Evolutionary conservation across 164 flowering plant genomes (phyloP).

Genomic region (Santalum album): DNA sequence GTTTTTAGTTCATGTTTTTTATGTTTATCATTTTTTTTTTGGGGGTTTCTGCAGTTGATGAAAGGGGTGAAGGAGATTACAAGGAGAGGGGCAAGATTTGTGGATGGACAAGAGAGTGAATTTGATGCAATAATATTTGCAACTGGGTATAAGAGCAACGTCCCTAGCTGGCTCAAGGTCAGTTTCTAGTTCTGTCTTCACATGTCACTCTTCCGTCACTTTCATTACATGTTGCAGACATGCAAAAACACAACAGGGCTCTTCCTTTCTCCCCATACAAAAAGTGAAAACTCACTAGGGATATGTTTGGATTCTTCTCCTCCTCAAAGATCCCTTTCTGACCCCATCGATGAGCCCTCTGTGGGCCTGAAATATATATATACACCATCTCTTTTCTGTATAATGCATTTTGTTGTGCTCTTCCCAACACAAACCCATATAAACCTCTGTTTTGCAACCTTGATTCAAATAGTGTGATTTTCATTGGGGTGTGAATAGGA

Average conservation of each 20-base stretch:
- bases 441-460: no score
- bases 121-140: conserved; percentile 86
- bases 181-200: conserved; percentile 14
- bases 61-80: conserved; percentile 78
- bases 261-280: conserved; percentile 23
- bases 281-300: conserved; percentile 16
- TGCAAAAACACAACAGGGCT: conserved; percentile 40
- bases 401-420: neutral
- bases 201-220: conserved; percentile 39
- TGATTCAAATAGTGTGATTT: no score
- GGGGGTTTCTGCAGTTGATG: conserved; percentile 44
- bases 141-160: conserved; percentile 95
- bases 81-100: conserved; percentile 56
- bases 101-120: conserved; percentile 72
- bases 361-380: no score
- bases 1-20: no score
- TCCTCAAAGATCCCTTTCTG: neutral
- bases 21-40: neutral
- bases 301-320: conserved; percentile 4
- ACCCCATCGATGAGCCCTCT: neutral
- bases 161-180: conserved; percentile 97
- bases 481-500: no score
- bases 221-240: conserved; percentile 27
- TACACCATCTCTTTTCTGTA: neutral
- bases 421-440: neutral